A percentile compares a stretch with the other conserved stretches of the same genome.
phyloP scores from a whole-genome alignment of 768 basidiomycete genomes.

The Strobilomyces echinocephalus region DNA sequence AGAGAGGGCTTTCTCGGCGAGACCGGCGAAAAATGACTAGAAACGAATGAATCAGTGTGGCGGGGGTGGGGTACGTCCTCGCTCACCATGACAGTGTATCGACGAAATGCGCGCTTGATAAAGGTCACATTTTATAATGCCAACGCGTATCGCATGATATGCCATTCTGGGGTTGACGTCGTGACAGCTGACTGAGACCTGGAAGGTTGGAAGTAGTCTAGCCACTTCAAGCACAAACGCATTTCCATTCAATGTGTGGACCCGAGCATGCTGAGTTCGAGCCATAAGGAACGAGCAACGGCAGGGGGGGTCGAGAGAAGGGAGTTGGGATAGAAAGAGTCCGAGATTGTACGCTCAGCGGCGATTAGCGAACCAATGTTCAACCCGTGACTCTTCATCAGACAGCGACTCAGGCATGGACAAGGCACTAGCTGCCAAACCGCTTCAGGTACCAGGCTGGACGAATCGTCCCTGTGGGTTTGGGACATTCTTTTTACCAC shows the following conservation, averaged over 20 bases:
- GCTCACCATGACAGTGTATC: conserved; percentile 23
- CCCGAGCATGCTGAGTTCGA: neutral
- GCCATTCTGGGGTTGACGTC: conserved; percentile 20
- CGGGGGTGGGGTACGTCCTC: neutral
- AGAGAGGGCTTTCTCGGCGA: conserved; percentile 64
- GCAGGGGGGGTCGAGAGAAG: too few relatives aligned
- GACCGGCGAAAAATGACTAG: conserved; percentile 61
- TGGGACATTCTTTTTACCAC: too few relatives aligned
- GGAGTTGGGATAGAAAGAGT: too few relatives aligned
- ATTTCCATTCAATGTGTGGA: neutral
- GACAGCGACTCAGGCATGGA: too few relatives aligned
- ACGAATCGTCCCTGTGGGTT: too few relatives aligned
- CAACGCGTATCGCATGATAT: conserved; percentile 14
- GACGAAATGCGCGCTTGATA: conserved; percentile 5
- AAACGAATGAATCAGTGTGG: neutral
- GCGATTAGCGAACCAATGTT: too few relatives aligned
- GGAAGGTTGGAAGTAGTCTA: conserved; percentile 1
- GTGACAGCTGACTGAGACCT: conserved; percentile 13
- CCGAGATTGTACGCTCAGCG: too few relatives aligned
- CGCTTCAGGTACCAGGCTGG: too few relatives aligned
- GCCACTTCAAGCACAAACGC: neutral
- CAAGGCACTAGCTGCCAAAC: too few relatives aligned
- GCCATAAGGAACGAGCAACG: neutral
- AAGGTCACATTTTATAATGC: conserved; percentile 10
- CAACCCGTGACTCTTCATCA: too few relatives aligned